Conservation (phyloP, 768 basidiomycete genomes). For the Lactarius pseudohatsudake region DNA sequence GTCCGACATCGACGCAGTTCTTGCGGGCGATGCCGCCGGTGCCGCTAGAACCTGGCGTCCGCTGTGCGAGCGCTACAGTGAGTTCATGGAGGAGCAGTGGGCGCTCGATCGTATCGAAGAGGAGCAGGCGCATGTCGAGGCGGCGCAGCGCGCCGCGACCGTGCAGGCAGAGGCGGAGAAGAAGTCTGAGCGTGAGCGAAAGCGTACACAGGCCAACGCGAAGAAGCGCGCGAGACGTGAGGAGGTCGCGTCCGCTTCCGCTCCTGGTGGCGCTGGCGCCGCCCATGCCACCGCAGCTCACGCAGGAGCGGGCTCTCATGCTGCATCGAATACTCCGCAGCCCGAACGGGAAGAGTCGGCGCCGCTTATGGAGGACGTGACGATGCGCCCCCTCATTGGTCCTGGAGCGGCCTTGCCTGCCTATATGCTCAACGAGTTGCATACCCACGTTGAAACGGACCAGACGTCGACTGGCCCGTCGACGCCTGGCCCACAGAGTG, state of each 20-base stretch:
- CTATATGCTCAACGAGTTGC: constrained; percentile 22
- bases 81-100: constrained; percentile 85
- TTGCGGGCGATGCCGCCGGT: constrained; percentile 39
- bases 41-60: constrained; percentile 64
- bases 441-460: constrained; percentile 20
- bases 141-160: constrained; percentile 40
- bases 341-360: constrained; percentile 20
- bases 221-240: constrained; percentile 49
- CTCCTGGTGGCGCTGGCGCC: background rate
- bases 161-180: constrained; percentile 74
- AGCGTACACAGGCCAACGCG: constrained; percentile 52
- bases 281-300: background rate
- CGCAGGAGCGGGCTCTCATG: background rate
- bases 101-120: constrained; percentile 76
- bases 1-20: constrained; percentile 66
- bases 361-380: constrained; percentile 17
- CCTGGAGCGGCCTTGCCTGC: constrained; percentile 14
- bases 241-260: constrained; percentile 20
- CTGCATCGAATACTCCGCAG: constrained; percentile 19
- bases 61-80: constrained; percentile 77
- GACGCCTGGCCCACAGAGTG: constrained; percentile 26
- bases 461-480: constrained; percentile 29
- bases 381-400: constrained; percentile 20
- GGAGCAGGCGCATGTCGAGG: constrained; percentile 54
- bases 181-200: constrained; percentile 47